A percentile compares a stretch with the other conserved stretches of the same genome.
Evolutionary conservation across 2,329 filamentous ascomycete species (phyloP).

Genomic region (Aschersonia sp.): DNA sequence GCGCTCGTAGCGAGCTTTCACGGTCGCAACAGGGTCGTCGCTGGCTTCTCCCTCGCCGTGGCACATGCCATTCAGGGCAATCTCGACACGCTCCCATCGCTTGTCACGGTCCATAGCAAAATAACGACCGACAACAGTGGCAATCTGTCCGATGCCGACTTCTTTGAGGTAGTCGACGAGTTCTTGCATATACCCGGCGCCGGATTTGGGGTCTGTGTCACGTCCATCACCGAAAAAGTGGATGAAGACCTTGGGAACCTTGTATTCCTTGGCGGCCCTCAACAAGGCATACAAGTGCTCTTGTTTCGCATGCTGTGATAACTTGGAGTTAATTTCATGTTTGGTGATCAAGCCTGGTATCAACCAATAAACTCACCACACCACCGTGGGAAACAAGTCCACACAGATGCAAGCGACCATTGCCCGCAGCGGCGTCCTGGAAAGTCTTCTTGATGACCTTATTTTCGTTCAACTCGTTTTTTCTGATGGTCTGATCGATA

Average conservation of each 20-base stretch:
- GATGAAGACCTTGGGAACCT: constrained; percentile 84
- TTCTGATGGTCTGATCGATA: constrained; percentile 87
- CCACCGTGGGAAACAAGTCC: constrained; percentile 91
- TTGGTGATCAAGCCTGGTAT: neutral
- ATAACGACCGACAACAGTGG: constrained; percentile 89
- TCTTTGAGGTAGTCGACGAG: constrained; percentile 70
- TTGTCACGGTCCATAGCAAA: constrained; percentile 99
- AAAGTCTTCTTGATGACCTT: constrained; percentile 66
- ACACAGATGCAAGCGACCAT: constrained; percentile 81
- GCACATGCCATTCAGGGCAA: constrained; percentile 77
- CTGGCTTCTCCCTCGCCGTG: constrained; percentile 76
- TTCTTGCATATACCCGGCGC: constrained; percentile 74
- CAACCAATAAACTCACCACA: constrained; percentile 40
- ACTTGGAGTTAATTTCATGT: neutral
- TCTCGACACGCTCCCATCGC: constrained; percentile 90
- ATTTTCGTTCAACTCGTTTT: constrained; percentile 61
- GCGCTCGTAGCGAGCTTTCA: constrained; percentile 77
- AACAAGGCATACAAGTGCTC: constrained; percentile 80
- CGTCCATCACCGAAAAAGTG: constrained; percentile 98
- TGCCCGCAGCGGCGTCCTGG: constrained; percentile 67
- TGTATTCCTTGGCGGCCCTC: constrained; percentile 76
- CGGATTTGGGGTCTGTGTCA: constrained; percentile 95
- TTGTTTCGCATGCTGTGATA: constrained; percentile 70
- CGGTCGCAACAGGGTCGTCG: constrained; percentile 69
- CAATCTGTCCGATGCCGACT: constrained; percentile 73